These are phyloP conservation scores for Saccharomyces cerevisiae DNA, from an alignment of 805 yeast species.

Conservation along the genomic window DNA sequence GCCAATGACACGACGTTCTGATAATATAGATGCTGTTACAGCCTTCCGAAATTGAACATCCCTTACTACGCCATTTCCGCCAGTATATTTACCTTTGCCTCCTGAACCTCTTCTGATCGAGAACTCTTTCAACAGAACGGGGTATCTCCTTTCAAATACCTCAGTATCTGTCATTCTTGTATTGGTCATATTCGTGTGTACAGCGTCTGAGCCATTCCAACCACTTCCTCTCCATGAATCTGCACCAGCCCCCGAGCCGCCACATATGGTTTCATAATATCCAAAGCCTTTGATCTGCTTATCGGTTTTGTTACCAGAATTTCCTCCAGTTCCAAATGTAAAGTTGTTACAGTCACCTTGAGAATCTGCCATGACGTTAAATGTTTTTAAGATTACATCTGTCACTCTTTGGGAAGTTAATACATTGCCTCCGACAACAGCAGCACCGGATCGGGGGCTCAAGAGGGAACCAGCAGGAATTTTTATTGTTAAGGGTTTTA, in stretches of 20 bases:
- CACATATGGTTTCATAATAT: constrained; percentile 90
- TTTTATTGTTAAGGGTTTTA: constrained; percentile 62
- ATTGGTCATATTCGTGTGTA: constrained; percentile 90
- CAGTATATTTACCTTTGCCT: constrained; percentile 61
- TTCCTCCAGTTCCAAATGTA: constrained; percentile 81
- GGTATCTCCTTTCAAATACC: constrained; percentile 79
- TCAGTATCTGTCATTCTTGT: constrained; percentile 90
- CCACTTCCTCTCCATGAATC: constrained; percentile 49
- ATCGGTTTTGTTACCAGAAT: constrained; percentile 42
- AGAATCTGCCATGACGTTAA: constrained; percentile 85
- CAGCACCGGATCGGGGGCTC: constrained; percentile 76
- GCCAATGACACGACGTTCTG: constrained; percentile 76
- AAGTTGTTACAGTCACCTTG: constrained; percentile 94
- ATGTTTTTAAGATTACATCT: constrained; percentile 80
- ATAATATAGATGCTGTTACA: constrained; percentile 68
- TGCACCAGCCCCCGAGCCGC: constrained; percentile 81
- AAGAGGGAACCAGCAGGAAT: constrained; percentile 58
- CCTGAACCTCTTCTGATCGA: constrained; percentile 68
- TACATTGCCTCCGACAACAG: constrained; percentile 92
- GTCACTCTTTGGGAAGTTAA: constrained; percentile 91
- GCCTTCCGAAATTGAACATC: constrained; percentile 73
- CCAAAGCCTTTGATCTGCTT: constrained; percentile 57
- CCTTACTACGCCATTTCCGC: constrained; percentile 83
- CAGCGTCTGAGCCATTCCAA: constrained; percentile 84
- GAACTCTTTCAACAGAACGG: constrained; percentile 68